Evolutionary conservation across 1,284 basidiomycete species (phyloP), one percentile per base, ranked within the genome.

Genomic region (Porodaedalea pini): DNA sequence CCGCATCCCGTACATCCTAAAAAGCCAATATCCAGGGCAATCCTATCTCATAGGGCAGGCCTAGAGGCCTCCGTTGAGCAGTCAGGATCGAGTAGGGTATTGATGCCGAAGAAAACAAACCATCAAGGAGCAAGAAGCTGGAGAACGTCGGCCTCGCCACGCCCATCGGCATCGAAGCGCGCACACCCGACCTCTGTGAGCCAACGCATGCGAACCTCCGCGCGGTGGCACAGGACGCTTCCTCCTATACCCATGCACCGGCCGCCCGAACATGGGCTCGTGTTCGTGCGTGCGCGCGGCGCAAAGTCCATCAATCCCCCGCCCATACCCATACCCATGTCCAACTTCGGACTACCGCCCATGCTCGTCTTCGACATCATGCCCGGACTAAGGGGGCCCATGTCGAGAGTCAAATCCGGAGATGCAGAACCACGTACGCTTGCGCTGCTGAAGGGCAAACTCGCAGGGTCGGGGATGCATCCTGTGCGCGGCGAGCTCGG

Each of bases 121-220:
- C n/a, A n/a, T n/a, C n/a, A n/a, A n/a, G n/a, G n/a, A 44, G n/a
- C 47, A 19, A 58, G 19, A 3, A 58, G 23, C 31, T 13, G 17
- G 15, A 52, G 17, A 21, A 59, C 53, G 10, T 59, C 53, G 37
- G 8, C 34, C 23, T 55, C 45, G 4, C 21, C 21, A 11, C 52
- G 29, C 19, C 53, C 51, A 7, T 63, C 61, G 21, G 58, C 73
- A 59, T 84, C 81, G 59, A 77, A 83, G 15, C 69, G 67, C 51
- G 73, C 71, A 62, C 82, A 85, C 17, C 75, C 73, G 49, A 82
- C 71, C 31, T 64, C 63, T 52, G 68, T 69, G 19, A 85, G 66
- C 74, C 80, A 83, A 32, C 62, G 67, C 45, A 65, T 64, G 29
- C 75, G 71, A 57, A 75, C 74, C 48, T 74, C 71, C 49, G 78